These are phyloP conservation scores for Clavariopsis aquatica DNA, from an alignment of 495 filamentous ascomycete species.

Conservation along the genomic window DNA sequence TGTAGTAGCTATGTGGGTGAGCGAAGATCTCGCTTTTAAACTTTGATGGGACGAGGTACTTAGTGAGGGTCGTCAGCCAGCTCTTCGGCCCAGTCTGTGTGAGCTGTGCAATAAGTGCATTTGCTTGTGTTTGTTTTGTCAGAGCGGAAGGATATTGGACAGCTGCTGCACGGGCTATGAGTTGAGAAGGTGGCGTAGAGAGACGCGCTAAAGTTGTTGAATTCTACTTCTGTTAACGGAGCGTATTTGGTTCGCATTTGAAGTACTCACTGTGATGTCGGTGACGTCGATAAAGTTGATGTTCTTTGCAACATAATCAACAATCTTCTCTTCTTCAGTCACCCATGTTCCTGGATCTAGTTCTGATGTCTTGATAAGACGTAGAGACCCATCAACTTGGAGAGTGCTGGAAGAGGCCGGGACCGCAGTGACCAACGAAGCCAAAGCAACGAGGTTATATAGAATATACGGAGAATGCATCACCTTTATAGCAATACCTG, in stretches of 20 bases:
- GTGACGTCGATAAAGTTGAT: not conserved
- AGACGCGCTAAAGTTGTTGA: not conserved
- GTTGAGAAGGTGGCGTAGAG: not conserved
- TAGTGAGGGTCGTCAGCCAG: not conserved
- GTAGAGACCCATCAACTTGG: not conserved
- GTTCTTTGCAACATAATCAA: not conserved
- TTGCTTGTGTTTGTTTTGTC: not conserved
- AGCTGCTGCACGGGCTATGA: not conserved
- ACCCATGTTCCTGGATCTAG: not conserved
- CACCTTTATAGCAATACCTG: not conserved
- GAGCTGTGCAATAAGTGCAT: not conserved
- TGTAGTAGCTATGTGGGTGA: not conserved
- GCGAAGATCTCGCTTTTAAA: not conserved
- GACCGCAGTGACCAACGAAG: not conserved
- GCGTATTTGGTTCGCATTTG: not conserved
- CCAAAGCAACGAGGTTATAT: not conserved
- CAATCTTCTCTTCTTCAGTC: conserved; percentile 1
- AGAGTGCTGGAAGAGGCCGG: not conserved
- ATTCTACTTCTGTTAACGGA: not conserved
- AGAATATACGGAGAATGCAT: not conserved
- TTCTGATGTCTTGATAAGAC: not conserved
- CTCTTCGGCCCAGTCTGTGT: not conserved
- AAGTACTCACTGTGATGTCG: not conserved
- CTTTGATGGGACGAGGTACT: not conserved
- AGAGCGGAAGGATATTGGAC: not conserved